Conservation (phyloP, 2,329 filamentous ascomycete species). For the Penicillium sp. region DNA sequence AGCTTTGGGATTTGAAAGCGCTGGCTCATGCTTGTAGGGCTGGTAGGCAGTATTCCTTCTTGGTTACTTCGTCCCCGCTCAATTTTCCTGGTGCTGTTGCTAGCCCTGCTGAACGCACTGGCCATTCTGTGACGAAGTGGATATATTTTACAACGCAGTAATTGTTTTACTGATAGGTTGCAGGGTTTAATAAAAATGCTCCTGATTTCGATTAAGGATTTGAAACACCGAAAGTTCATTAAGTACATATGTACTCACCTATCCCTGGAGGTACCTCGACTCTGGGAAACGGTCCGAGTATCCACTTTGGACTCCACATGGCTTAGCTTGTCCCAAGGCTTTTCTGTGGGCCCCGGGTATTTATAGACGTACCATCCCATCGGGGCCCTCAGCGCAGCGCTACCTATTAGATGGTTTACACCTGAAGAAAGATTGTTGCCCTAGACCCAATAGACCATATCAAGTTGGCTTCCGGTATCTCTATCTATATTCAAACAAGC, state of each 20-base stretch:
- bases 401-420: background rate
- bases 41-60: conserved; percentile 36
- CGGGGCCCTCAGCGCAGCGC: background rate
- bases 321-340: background rate
- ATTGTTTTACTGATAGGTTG: too few species aligned
- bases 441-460: background rate
- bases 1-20: conserved; percentile 40
- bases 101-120: conserved; percentile 26
- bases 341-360: background rate
- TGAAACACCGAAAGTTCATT: background rate
- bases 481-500: conserved; percentile 16
- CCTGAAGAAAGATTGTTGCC: background rate
- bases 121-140: conserved; percentile 15
- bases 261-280: too few species aligned
- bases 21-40: conserved; percentile 33
- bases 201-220: background rate
- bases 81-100: conserved; percentile 36
- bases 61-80: conserved; percentile 39
- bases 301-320: background rate
- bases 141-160: background rate
- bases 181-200: background rate
- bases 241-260: too few species aligned
- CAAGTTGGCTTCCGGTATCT: background rate
- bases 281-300: background rate
- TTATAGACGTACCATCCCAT: background rate